A percentile compares a stretch with the other conserved stretches of the same genome.
phyloP scores from a whole-genome alignment of 495 filamentous ascomycete genomes.

The Penicillium taxi region DNA sequence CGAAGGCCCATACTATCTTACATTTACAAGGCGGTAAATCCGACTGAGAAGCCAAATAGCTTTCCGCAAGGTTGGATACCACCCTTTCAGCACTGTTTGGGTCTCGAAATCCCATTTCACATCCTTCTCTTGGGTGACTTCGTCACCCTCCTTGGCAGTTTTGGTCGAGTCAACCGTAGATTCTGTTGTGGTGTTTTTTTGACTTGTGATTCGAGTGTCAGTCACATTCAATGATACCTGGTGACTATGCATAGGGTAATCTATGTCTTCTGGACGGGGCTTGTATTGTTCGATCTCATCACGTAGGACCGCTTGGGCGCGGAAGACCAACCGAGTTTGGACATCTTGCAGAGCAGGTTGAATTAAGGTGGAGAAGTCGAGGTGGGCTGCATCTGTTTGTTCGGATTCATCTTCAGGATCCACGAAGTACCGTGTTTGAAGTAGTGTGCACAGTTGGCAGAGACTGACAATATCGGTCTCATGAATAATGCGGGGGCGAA shows the following conservation, averaged over 20 bases:
- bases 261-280: constrained; percentile 60
- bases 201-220: constrained; percentile 40
- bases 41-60: constrained; percentile 76
- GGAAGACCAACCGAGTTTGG: constrained; percentile 66
- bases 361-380: constrained; percentile 61
- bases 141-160: constrained; percentile 44
- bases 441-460: constrained; percentile 70
- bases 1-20: constrained; percentile 13
- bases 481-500: constrained; percentile 61
- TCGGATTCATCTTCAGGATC: constrained; percentile 64
- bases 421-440: constrained; percentile 77
- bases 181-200: constrained; percentile 35
- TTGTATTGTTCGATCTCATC: constrained; percentile 64
- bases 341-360: constrained; percentile 65
- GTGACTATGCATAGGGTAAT: constrained; percentile 50
- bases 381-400: constrained; percentile 41
- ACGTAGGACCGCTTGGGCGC: constrained; percentile 57
- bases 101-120: constrained; percentile 47
- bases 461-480: constrained; percentile 65
- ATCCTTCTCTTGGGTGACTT: constrained; percentile 37
- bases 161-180: constrained; percentile 44
- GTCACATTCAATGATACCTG: constrained; percentile 41
- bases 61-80: constrained; percentile 65
- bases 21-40: constrained; percentile 78
- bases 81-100: constrained; percentile 40